These are phyloP conservation scores for Tanozyma kutaoensis DNA, from an alignment of 805 yeast species.

Conservation along the genomic window DNA sequence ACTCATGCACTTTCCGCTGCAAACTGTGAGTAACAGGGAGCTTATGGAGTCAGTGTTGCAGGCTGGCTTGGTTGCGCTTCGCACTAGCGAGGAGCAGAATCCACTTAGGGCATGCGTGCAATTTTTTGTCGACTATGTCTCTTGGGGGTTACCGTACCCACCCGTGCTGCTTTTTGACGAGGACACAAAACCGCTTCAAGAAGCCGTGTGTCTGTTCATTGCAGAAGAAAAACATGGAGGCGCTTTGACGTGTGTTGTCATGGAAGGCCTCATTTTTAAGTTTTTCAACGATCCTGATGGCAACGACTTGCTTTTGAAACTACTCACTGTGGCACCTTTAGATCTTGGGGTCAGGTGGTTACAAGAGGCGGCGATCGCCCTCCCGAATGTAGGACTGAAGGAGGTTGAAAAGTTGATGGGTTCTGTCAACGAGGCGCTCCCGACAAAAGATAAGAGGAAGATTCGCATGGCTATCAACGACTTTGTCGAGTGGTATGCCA, in stretches of 20 bases:
- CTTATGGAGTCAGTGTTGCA: conserved; percentile 41
- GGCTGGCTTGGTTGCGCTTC: conserved; percentile 41
- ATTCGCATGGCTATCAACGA: conserved; percentile 61
- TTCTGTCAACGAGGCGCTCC: conserved; percentile 45
- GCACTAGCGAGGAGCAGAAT: conserved; percentile 48
- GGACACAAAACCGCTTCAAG: conserved; percentile 32
- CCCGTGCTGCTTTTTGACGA: conserved; percentile 55
- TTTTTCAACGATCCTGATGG: conserved; percentile 64
- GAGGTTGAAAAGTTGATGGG: conserved; percentile 55
- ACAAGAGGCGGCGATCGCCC: conserved; percentile 33
- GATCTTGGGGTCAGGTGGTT: conserved; percentile 39
- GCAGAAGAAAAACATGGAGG: conserved; percentile 37
- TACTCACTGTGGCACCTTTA: conserved; percentile 38
- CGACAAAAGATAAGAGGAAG: conserved; percentile 58
- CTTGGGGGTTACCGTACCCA: conserved; percentile 76
- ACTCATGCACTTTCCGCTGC: conserved; percentile 57
- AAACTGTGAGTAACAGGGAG: conserved; percentile 31
- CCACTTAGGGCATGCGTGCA: conserved; percentile 61
- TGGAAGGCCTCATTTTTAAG: conserved; percentile 56
- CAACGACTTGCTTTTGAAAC: conserved; percentile 56
- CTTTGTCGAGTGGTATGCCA: conserved; percentile 81
- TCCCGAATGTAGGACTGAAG: conserved; percentile 55
- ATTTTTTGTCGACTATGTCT: conserved; percentile 65
- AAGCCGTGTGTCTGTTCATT: conserved; percentile 36
- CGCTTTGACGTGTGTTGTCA: conserved; percentile 34